Evolutionary conservation across 768 basidiomycete genomes (phyloP), one percentile per base, ranked within the genome.

Genomic region (Tulasnella sp.): DNA sequence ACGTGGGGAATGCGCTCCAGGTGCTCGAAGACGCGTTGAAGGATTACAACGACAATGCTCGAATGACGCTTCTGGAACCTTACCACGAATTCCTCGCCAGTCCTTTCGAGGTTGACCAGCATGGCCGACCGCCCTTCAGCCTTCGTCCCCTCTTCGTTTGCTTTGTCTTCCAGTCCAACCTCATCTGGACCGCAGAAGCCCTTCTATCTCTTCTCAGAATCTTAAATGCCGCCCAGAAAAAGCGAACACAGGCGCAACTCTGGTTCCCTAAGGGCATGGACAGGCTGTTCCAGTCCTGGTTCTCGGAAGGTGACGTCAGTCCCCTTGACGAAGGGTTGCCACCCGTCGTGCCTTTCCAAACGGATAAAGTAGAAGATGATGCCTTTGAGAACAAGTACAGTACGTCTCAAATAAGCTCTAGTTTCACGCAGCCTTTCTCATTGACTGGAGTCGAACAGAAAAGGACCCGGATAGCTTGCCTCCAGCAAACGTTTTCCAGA

Each of bases 201-300:
- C 79, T 87, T 67, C 77, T 85, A 29, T 79, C 79, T 1, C 81
- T 87, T 39, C 79, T 85, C 67, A 83, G 84, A 69, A 77, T 80
- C 1, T 80, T 88, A 17, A 79, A 82, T 31, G 81, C 80, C n/a
- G 84, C 85, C 0, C 83, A 84, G 22, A 79, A 78, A 67, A 85
- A 85, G 67, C 83, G 86, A 45, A 81, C 79, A 36, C 78, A 78
- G 67, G 84, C 84, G 67, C 82, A 85, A 77, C 78, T 89, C 34
- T 89, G 89, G 85, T 85, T 84, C 17, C 89, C 89, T 6, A 86
- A 83, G 38, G 86, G 86, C 9, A 75, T 89, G 31, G 49, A 52
- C 40, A 37, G 22, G 31, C n/a, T 67, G 7, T 64, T 74, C 52
- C 64, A 74, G 29, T 42, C 25, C 37, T 34, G 19, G 12, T 64